phyloP scores from a whole-genome alignment of 2,329 filamentous ascomycete genomes.

The Clathrospora elynae region DNA sequence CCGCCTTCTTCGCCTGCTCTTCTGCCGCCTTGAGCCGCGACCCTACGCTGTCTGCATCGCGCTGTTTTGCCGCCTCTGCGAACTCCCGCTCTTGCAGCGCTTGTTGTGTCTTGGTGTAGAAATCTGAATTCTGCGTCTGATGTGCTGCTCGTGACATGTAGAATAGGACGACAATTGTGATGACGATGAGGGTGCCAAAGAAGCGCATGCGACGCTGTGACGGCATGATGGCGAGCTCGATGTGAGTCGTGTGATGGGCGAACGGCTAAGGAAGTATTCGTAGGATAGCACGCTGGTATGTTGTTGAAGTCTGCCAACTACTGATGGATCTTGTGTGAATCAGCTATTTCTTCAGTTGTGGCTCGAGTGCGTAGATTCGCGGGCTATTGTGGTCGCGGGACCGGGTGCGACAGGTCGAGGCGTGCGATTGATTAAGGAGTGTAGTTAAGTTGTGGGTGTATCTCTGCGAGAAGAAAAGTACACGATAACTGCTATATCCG shows the following conservation, averaged over 20 bases:
- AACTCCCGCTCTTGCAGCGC: constrained; percentile 50
- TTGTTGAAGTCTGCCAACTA: neutral
- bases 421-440: neutral
- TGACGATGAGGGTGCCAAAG: constrained; percentile 67
- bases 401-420: constrained; percentile 2
- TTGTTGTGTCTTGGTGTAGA: constrained; percentile 64
- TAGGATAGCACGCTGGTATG: neutral
- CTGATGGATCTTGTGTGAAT: neutral
- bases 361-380: constrained; percentile 1
- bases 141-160: constrained; percentile 72
- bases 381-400: constrained; percentile 1
- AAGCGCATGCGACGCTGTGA: constrained; percentile 68
- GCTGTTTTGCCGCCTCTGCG: constrained; percentile 49
- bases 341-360: neutral
- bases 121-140: constrained; percentile 58
- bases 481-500: neutral
- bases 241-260: constrained; percentile 12
- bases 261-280: neutral
- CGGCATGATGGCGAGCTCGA: constrained; percentile 35
- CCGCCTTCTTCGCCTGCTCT: constrained; percentile 69
- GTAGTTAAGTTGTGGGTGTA: neutral
- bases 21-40: constrained; percentile 71
- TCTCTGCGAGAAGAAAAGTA: neutral
- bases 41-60: constrained; percentile 61
- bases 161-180: constrained; percentile 69